Conservation (phyloP, 2,329 filamentous ascomycete species). For the Colletotrichum lupini region DNA sequence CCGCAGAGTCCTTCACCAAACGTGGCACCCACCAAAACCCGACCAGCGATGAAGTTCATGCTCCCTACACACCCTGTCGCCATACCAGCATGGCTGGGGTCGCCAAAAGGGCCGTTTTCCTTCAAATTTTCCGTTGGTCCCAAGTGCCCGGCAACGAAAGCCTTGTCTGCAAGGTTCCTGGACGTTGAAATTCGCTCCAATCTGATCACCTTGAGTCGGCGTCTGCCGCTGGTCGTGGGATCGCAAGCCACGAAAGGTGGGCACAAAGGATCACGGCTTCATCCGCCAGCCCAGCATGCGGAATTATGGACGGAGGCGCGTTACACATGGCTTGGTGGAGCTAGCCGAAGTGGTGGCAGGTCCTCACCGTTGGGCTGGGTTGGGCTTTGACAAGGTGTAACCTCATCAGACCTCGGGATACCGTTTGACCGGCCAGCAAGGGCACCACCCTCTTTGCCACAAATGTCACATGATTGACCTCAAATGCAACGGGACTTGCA, state of each 20-base stretch:
- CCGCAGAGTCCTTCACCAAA: slow-evolving; percentile 11
- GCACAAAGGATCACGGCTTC: slow-evolving; percentile 30
- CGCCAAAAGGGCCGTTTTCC: slow-evolving; percentile 23
- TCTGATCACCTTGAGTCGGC: slow-evolving; percentile 2
- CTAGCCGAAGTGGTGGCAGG: slow-evolving; percentile 1
- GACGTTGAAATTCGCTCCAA: slow-evolving; percentile 1
- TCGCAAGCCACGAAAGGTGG: slow-evolving; percentile 14
- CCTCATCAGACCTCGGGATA: slow-evolving; percentile 16
- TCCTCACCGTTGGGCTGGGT: slow-evolving; percentile 29
- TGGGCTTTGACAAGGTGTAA: slow-evolving; percentile 28
- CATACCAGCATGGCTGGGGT: slow-evolving; percentile 14
- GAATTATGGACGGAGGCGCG: slow-evolving; percentile 5
- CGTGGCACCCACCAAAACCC: neutral
- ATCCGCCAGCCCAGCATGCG: slow-evolving; percentile 30
- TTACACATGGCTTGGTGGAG: slow-evolving; percentile 20
- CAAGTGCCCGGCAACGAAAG: slow-evolving; percentile 23
- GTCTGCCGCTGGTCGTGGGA: neutral
- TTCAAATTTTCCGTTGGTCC: slow-evolving; percentile 17
- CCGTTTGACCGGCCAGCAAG: slow-evolving; percentile 8
- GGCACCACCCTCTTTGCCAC: neutral
- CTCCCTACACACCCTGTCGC: slow-evolving; percentile 12
- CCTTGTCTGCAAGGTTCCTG: slow-evolving; percentile 12
- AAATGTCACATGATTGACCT: slow-evolving; percentile 16
- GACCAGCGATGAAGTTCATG: neutral
- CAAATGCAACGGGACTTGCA: neutral